These are phyloP conservation scores for Trichoderma koningii DNA, from an alignment of 2,329 filamentous ascomycete genomes.

Conservation along the genomic window DNA sequence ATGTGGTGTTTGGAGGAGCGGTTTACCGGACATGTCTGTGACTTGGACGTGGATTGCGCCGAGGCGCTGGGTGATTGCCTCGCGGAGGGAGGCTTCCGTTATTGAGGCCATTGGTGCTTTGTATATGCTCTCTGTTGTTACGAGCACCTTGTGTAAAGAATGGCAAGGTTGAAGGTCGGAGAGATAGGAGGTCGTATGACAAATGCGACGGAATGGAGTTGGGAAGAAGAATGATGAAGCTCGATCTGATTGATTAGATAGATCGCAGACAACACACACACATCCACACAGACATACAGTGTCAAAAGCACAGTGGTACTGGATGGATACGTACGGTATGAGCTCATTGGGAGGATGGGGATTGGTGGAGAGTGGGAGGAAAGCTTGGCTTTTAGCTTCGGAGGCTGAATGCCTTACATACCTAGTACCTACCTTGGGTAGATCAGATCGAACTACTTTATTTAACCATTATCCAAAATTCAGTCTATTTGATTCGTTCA, in stretches of 20 bases:
- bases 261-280: slow-evolving; percentile 31
- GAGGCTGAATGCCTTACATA: not conserved
- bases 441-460: not conserved
- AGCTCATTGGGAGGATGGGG: slow-evolving; percentile 36
- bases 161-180: not conserved
- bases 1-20: not conserved
- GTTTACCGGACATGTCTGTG: slow-evolving; percentile 85
- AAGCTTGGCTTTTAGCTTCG: slow-evolving; percentile 10
- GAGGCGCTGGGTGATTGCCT: slow-evolving; percentile 69
- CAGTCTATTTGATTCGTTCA: not conserved
- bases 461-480: not conserved
- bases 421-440: too few species aligned
- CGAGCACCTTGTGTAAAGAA: not conserved
- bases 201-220: not conserved
- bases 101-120: slow-evolving; percentile 57
- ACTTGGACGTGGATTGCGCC: slow-evolving; percentile 81
- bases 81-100: slow-evolving; percentile 70
- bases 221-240: not conserved
- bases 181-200: too few species aligned
- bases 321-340: slow-evolving; percentile 36
- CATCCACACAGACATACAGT: slow-evolving; percentile 11
- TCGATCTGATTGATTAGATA: slow-evolving; percentile 46
- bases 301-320: not conserved
- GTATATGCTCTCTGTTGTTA: too few species aligned
- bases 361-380: not conserved